Evolutionary conservation across 768 basidiomycete species (phyloP).

Genomic region (Serendipita vermifera): DNA sequence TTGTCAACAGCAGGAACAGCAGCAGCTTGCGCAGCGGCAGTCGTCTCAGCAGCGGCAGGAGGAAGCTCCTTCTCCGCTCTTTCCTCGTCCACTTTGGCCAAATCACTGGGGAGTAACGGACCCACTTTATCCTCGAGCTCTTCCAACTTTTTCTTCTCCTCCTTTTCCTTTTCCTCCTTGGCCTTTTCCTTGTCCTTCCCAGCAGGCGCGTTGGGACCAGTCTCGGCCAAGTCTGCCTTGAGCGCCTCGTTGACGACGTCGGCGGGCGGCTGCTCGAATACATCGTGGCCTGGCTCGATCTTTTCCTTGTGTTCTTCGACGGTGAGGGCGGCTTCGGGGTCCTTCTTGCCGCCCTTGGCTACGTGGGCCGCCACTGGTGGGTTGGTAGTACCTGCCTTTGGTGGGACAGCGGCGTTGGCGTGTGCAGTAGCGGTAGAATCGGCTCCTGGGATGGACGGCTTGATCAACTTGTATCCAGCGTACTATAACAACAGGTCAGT

Average conservation of each 20-base stretch:
- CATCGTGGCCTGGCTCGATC: conserved; percentile 60
- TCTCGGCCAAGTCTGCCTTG: conserved; percentile 6
- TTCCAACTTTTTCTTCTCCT: conserved; percentile 17
- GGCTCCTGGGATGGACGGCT: conserved; percentile 29
- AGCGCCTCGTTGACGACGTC: conserved; percentile 8
- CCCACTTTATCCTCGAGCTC: conserved; percentile 14
- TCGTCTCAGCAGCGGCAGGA: not conserved
- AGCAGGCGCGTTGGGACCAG: conserved; percentile 14
- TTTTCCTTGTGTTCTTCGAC: conserved; percentile 36
- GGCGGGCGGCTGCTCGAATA: conserved; percentile 45
- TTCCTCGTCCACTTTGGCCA: conserved; percentile 22
- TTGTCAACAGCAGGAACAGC: conserved; percentile 17
- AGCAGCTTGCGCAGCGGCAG: not conserved
- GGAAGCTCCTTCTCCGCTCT: not conserved
- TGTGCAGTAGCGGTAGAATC: conserved; percentile 35
- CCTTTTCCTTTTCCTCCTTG: conserved; percentile 36
- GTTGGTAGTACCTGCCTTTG: too few relatives aligned
- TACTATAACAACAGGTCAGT: conserved; percentile 46
- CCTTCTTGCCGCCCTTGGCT: conserved; percentile 19
- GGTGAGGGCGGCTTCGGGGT: conserved; percentile 15
- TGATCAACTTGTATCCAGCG: conserved; percentile 21
- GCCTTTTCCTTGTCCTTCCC: not conserved
- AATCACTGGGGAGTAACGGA: conserved; percentile 21
- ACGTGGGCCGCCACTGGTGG: conserved; percentile 42
- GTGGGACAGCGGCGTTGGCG: conserved; percentile 42